Percentiles rank a stretch among this genome's conserved stretches.
phyloP scores from a whole-genome alignment of 2,329 filamentous ascomycete genomes.

The Penicillium sp. region DNA sequence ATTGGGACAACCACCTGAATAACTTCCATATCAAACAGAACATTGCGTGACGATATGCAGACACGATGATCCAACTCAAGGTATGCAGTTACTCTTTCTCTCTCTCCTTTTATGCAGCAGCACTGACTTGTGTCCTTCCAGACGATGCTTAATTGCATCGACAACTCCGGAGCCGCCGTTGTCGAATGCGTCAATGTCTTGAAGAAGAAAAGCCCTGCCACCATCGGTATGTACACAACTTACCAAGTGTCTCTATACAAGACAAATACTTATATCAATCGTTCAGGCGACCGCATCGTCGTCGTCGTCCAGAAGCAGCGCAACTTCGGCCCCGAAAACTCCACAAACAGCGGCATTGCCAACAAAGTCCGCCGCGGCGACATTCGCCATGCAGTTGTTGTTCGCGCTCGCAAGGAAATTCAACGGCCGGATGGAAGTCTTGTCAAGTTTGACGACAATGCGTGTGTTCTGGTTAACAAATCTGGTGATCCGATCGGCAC shows the following conservation, averaged over 20 bases:
- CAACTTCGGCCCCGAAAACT: conserved; percentile 66
- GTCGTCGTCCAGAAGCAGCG: conserved; percentile 97
- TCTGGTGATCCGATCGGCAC: conserved; percentile 91
- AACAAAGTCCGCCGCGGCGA: conserved; percentile 97
- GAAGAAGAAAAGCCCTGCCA: conserved; percentile 78
- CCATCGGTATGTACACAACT: conserved; percentile 64
- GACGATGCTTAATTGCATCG: conserved; percentile 99
- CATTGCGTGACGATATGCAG: conserved; percentile 22
- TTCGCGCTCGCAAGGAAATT: conserved; percentile 82
- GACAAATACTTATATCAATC: too few species aligned
- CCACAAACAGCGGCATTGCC: conserved; percentile 68
- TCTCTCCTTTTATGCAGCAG: neutral
- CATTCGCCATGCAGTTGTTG: conserved; percentile 92
- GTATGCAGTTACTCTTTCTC: conserved; percentile 29
- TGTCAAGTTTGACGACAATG: conserved; percentile 95
- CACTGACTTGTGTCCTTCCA: conserved; percentile 35
- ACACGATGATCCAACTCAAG: conserved; percentile 90
- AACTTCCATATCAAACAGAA: neutral
- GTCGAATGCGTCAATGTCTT: conserved; percentile 95
- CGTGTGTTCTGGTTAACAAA: conserved; percentile 96
- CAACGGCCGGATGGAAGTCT: conserved; percentile 85
- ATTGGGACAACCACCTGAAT: neutral
- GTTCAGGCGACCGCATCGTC: conserved; percentile 85
- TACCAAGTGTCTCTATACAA: too few species aligned
- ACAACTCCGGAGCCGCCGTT: conserved; percentile 96